Evolutionary conservation across 495 filamentous ascomycete species (phyloP), one percentile per base, ranked within the genome.

Genomic region (Penicillium psychrofluorescens): DNA sequence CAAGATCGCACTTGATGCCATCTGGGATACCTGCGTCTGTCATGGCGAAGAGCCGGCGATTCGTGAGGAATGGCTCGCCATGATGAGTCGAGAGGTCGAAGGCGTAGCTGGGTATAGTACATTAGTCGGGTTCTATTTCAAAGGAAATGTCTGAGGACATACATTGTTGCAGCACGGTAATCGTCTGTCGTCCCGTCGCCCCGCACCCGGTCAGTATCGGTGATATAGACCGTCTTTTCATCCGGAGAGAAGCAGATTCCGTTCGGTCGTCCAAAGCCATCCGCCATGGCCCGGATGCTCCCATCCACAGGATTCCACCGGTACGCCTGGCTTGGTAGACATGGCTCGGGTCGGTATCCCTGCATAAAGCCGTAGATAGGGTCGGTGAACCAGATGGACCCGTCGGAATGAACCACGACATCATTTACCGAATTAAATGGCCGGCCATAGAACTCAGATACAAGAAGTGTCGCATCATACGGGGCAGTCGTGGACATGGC

Each of bases 1-100:
- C 58, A 48, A 64, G 70, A 49, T 85, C 80, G 45, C 66, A 63
- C 55, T 83, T 81, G 45, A 85, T 61, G 7, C 77, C 80, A 48
- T 85, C 80, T 7, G 81, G 76, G 11, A 77, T 63, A 9, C 78
- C 76, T 0, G 61, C 58, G 10, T 67, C 64, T 7, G 72, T 65
- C 50, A 76, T 80, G 2, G 82, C 79, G 49, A 86, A 85, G 0
- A 80, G 61, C 29, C 79, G 70, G 29, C 66, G 66, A 43, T 78
- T 78, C 0, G 50, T 57, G 28, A 80, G 54, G 46, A 77, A 74
- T 0, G 63, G 63, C 11, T 63, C 48, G 8, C 49, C 49, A 12
- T 59, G 38, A 22, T 37, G 39, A 13, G 36, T 52, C 1, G 44
- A 36, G 31, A 62, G 28, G 43, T 70, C 45, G 15, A 58, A 58